Base-by-base conservation (phyloP, 1,284 basidiomycete genomes). In the Cryptococcus sp. region DNA sequence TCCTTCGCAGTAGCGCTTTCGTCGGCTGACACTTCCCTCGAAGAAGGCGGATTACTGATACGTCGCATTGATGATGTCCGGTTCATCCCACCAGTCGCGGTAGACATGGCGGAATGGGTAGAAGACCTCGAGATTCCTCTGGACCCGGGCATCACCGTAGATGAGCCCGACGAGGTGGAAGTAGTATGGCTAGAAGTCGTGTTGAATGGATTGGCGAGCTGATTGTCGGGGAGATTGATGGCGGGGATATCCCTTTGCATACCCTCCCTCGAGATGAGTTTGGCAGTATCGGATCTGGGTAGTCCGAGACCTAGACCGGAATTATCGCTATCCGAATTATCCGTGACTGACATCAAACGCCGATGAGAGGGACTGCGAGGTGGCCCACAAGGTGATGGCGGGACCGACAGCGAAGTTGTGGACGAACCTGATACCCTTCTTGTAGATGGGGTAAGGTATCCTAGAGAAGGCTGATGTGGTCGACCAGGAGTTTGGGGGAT, bases 401-500 rank as follows among this genome's bases (percentile, higher is more conserved):
- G 59, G 1, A 66, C 59, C 2, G 63, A 56, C 0, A 59, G 56
- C 4, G 67, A 55, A 11, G 53, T 45, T 1, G 66, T 60, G 3
- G 64, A 64, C 2, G 62, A 53, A 36, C 55, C 59, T 7, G 53
- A 43, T 0, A 53, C 53, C 25, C 59, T 52, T 4, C 63, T 54
- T n/a, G 61, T 58, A 1, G 61, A 60, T 0, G 72, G 72, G 1
- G 72, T 73, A 19, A 66, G 59, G 48, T 65, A 72, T 3, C 72
- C 72, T 1, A 73, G 61, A 23, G 54, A 52, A 2, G 69, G 72
- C 48, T 66, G 64, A 14, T 62, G 53, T 14, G 57, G 60, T 50
- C 70, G 70, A 25, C 60, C 53, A 2, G 72, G 72, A 11, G 72
- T 73, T 59, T 64, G 59, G 1, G 72, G 72, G 4, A 71, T 58